A percentile compares a stretch with the other conserved stretches of the same genome.
phyloP scores from a whole-genome alignment of 768 basidiomycete species.

The Rhodosporidiobolus sp. region DNA sequence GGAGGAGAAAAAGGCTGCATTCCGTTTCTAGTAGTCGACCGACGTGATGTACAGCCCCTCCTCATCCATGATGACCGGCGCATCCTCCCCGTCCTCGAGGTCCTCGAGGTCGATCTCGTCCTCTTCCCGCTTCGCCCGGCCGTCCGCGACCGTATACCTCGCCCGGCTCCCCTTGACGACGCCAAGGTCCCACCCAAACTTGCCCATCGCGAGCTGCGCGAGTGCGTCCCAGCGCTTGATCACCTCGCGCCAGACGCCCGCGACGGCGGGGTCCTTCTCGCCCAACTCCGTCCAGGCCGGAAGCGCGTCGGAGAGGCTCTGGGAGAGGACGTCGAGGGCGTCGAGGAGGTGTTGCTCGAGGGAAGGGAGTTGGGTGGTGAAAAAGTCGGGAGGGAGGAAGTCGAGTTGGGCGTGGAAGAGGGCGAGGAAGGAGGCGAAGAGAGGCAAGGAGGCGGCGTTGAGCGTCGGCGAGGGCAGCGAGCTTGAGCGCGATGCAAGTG shows the following conservation, averaged over 20 bases:
- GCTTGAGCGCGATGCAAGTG: neutral
- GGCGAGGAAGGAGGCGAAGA: slow-evolving; percentile 37
- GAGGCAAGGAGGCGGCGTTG: slow-evolving; percentile 11
- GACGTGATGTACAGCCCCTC: slow-evolving; percentile 2
- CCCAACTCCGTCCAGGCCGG: slow-evolving; percentile 2
- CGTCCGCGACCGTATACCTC: slow-evolving; percentile 6
- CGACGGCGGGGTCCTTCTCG: neutral
- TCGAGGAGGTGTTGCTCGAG: slow-evolving; percentile 38
- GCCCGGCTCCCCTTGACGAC: slow-evolving; percentile 26
- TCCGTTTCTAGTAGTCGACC: neutral
- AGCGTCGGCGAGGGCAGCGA: neutral
- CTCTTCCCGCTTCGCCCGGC: slow-evolving; percentile 12
- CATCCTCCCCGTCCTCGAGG: slow-evolving; percentile 55
- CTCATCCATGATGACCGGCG: slow-evolving; percentile 43
- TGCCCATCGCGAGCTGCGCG: slow-evolving; percentile 37
- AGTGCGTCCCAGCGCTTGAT: slow-evolving; percentile 35
- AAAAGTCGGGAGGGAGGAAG: slow-evolving; percentile 38
- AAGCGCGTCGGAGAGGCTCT: slow-evolving; percentile 27
- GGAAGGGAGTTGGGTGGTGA: slow-evolving; percentile 35
- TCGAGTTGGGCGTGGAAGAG: slow-evolving; percentile 24
- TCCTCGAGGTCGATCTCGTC: slow-evolving; percentile 48
- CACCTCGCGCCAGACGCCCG: slow-evolving; percentile 33
- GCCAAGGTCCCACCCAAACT: slow-evolving; percentile 51
- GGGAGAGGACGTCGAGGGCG: slow-evolving; percentile 30
- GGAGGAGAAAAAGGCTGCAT: too few relatives aligned